A percentile compares a stretch with the other conserved stretches of the same genome.
Conservation (phyloP, 306 rosid species). For the Arachis hypogaea region DNA sequence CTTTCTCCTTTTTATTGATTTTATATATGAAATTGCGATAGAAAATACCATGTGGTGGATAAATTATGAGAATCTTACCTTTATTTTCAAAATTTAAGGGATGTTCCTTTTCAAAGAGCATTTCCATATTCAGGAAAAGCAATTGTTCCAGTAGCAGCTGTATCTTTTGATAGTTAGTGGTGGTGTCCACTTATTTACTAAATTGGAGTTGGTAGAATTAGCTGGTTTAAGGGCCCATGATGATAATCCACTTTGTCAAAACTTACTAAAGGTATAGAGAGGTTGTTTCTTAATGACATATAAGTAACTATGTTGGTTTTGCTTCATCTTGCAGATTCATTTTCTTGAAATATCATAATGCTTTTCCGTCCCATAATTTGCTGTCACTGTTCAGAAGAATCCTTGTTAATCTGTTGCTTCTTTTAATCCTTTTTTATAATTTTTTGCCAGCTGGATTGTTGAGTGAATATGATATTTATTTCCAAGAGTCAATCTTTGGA, state of each 20-base stretch:
- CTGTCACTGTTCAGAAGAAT: conserved; percentile 4
- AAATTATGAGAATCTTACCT: conserved; percentile 1
- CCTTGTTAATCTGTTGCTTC: conserved; percentile 9
- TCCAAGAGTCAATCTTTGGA: conserved; percentile 36
- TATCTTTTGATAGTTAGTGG: conserved; percentile 4
- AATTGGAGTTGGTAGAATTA: conserved; percentile 20
- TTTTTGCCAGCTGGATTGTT: conserved; percentile 15
- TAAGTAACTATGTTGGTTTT: conserved; percentile 7
- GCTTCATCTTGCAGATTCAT: conserved; percentile 24
- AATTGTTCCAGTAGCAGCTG: conserved; percentile 21
- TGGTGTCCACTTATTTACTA: conserved; percentile 5
- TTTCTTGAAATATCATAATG: conserved; percentile 15
- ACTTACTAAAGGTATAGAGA: not conserved
- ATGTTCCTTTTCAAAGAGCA: conserved; percentile 17
- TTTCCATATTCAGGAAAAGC: conserved; percentile 25
- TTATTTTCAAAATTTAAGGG: conserved; percentile 16
- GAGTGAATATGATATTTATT: conserved; percentile 33
- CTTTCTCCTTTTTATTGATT: conserved; percentile 4
- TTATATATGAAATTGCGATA: conserved; percentile 4
- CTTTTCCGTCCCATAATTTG: not conserved
- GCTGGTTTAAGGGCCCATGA: conserved; percentile 23
- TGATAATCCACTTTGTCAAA: conserved; percentile 14
- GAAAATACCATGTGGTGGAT: not conserved
- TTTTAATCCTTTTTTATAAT: not conserved
- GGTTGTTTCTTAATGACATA: not conserved